Conservation (phyloP, 352 stramenopile species). For the Globisporangium carolinianum region DNA sequence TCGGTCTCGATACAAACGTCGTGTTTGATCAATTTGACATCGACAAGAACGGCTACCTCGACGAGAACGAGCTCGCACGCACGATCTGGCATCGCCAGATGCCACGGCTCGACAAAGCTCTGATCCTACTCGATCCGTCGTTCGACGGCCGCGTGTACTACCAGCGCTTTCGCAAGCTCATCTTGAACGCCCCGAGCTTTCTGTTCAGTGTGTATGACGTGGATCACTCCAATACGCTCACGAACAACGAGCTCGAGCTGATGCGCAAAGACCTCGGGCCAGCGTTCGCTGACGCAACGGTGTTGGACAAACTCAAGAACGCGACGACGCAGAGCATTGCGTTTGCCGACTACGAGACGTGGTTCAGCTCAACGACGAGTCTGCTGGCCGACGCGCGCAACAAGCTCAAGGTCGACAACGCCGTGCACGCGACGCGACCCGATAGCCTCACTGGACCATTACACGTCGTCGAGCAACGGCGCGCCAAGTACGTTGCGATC, state of each 20-base stretch:
- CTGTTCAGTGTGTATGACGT: constrained; percentile 77
- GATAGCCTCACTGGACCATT: constrained; percentile 89
- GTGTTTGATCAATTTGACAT: constrained; percentile 79
- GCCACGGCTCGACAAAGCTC: constrained; percentile 48
- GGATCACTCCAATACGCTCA: constrained; percentile 44
- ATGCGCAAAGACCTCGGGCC: constrained; percentile 59
- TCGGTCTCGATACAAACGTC: constrained; percentile 66
- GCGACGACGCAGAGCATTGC: constrained; percentile 27
- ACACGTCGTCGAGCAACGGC: constrained; percentile 82
- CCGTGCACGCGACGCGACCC: constrained; percentile 85
- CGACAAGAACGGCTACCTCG: constrained; percentile 79
- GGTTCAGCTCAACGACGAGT: constrained; percentile 58
- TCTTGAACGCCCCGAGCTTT: constrained; percentile 38
- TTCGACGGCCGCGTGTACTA: constrained; percentile 84
- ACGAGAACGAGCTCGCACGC: constrained; percentile 74
- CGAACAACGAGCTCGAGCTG: constrained; percentile 54
- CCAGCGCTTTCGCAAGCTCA: constrained; percentile 37
- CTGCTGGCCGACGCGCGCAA: constrained; percentile 45
- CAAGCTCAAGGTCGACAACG: constrained; percentile 89
- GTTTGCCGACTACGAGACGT: constrained; percentile 42
- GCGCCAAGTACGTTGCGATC: constrained; percentile 94
- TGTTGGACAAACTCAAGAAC: constrained; percentile 36
- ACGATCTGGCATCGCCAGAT: constrained; percentile 66
- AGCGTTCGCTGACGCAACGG: constrained; percentile 27
- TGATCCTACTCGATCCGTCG: constrained; percentile 72